Conservation (phyloP, 129 eudicot species). For the Flaveria robusta region DNA sequence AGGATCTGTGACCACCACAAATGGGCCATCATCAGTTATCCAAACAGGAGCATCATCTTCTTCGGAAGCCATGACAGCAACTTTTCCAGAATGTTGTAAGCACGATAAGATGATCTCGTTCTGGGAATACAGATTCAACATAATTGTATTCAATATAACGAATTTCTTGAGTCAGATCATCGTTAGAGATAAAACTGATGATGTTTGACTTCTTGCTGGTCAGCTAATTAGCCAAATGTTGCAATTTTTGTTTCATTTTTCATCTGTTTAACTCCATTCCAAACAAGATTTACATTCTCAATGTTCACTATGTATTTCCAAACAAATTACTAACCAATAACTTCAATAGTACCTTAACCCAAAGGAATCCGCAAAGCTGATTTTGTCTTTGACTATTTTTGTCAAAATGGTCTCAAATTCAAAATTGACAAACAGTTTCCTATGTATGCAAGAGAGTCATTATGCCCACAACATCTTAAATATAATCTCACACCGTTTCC, state of each 20-base stretch:
- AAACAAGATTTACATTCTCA: background rate
- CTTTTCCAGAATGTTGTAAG: slow-evolving; percentile 79
- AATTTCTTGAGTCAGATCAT: background rate
- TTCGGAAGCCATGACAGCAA: slow-evolving; percentile 99
- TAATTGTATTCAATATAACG: background rate
- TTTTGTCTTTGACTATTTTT: background rate
- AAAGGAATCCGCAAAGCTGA: background rate
- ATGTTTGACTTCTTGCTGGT: background rate
- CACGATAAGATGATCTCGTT: slow-evolving; percentile 84
- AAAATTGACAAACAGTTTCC: background rate
- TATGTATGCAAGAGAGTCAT: too few relatives aligned
- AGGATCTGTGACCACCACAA: slow-evolving; percentile 95
- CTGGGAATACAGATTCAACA: slow-evolving; percentile 41
- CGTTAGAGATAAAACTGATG: background rate
- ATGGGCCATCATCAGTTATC: slow-evolving; percentile 83
- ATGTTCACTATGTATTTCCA: background rate
- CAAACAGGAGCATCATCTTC: slow-evolving; percentile 95
- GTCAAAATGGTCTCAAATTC: background rate
- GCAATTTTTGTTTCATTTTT: background rate
- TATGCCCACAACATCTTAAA: too few relatives aligned
- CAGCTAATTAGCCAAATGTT: background rate
- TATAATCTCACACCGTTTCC: too few relatives aligned
- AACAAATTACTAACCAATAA: background rate
- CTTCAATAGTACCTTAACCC: background rate
- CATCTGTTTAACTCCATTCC: background rate